These are phyloP conservation scores for Saccharomycopsis hybrid DNA, from an alignment of 1,139 yeast genomes.

Conservation along the genomic window DNA sequence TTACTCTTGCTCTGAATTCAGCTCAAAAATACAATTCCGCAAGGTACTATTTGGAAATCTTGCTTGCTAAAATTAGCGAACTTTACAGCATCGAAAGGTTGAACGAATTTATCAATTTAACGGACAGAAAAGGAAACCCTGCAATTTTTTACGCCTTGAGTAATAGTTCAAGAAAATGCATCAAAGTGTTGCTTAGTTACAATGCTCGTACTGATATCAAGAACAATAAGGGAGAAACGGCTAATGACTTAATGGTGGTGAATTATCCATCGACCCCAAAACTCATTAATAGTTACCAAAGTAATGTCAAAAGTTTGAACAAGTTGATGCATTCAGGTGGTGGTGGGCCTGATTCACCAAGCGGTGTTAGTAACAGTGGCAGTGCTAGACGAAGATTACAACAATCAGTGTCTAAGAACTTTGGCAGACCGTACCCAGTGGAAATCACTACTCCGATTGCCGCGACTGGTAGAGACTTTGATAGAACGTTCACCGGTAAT, in stretches of 20 bases:
- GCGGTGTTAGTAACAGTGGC: conserved; percentile 36
- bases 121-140: conserved; percentile 80
- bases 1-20: conserved; percentile 49
- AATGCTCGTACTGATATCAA: conserved; percentile 67
- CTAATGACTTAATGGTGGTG: conserved; percentile 51
- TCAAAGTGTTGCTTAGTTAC: conserved; percentile 63
- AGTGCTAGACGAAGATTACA: conserved; percentile 36
- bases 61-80: conserved; percentile 67
- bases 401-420: conserved; percentile 5
- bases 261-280: conserved; percentile 16
- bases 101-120: conserved; percentile 58
- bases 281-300: conserved; percentile 33
- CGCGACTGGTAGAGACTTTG: conserved; percentile 29
- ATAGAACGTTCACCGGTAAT: conserved; percentile 20
- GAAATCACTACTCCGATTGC: conserved; percentile 36
- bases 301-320: conserved; percentile 3
- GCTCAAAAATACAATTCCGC: conserved; percentile 60
- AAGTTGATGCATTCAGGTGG: not conserved
- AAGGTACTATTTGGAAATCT: conserved; percentile 71
- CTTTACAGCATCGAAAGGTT: conserved; percentile 45
- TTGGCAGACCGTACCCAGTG: no score
- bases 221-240: conserved; percentile 66
- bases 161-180: conserved; percentile 67
- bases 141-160: conserved; percentile 80
- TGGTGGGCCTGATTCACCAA: not conserved